These are phyloP conservation scores for Salmacisia buchloeana DNA, from an alignment of 1,284 basidiomycete genomes.

Conservation along the genomic window DNA sequence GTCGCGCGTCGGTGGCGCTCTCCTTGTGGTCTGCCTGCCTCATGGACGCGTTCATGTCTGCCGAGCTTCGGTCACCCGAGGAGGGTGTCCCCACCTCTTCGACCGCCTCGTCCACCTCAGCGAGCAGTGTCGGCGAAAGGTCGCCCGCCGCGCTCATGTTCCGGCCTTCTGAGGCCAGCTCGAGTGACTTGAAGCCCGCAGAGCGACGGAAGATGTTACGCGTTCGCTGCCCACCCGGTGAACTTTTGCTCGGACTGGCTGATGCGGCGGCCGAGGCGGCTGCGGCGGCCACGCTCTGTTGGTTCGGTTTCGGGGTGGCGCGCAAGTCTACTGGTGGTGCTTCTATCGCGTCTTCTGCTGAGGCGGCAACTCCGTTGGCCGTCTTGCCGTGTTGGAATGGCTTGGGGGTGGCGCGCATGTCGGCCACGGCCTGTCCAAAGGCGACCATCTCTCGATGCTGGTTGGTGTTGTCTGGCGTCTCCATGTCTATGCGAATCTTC, in stretches of 20 bases:
- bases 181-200: neutral
- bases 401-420: constrained; percentile 1
- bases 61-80: no score
- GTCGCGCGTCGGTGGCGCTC: no score
- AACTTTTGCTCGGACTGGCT: no score
- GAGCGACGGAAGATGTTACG: constrained; percentile 2
- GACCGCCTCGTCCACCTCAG: neutral
- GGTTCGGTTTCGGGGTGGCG: neutral
- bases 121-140: neutral
- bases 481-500: constrained; percentile 7
- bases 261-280: no score
- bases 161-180: neutral
- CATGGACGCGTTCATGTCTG: no score
- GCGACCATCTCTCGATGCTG: constrained; percentile 1
- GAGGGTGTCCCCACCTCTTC: constrained; percentile 1
- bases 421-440: constrained; percentile 1
- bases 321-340: neutral
- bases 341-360: neutral
- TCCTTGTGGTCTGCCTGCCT: no score
- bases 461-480: constrained; percentile 4
- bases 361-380: neutral
- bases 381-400: neutral
- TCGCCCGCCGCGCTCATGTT: neutral
- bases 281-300: neutral
- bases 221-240: neutral